These are phyloP conservation scores for Neofusicoccum laricinum DNA, from an alignment of 2,329 filamentous ascomycete species.

Conservation along the genomic window DNA sequence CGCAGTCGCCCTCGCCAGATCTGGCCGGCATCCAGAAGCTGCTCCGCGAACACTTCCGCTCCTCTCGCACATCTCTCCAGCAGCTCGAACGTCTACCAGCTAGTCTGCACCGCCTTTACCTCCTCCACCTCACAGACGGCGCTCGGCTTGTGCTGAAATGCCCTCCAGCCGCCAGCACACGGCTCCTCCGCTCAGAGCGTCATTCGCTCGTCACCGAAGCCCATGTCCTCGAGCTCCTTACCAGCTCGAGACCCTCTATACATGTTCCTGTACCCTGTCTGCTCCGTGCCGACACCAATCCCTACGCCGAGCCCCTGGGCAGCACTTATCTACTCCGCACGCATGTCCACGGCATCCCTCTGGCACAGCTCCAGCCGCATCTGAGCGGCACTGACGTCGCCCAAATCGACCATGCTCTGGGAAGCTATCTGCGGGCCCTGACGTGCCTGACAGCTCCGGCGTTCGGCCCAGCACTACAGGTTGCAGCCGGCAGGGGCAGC, in stretches of 20 bases:
- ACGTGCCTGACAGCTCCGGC: conserved; percentile 44
- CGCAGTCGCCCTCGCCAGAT: conserved; percentile 20
- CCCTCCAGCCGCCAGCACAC: conserved; percentile 35
- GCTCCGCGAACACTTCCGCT: conserved; percentile 30
- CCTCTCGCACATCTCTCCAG: conserved; percentile 30
- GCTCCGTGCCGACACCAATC: conserved; percentile 35
- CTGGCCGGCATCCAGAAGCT: conserved; percentile 34
- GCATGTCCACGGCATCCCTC: conserved; percentile 31
- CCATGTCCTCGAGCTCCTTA: conserved; percentile 32
- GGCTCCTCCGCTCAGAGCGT: conserved; percentile 44
- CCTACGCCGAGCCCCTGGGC: conserved; percentile 26
- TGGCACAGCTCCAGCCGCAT: conserved; percentile 29
- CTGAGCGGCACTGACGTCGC: conserved; percentile 36
- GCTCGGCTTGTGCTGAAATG: conserved; percentile 42
- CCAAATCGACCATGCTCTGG: conserved; percentile 40
- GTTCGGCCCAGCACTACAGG: conserved; percentile 52
- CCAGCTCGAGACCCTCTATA: background rate
- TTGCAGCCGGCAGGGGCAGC: conserved; percentile 45
- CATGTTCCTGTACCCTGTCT: conserved; percentile 37
- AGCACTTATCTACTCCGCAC: conserved; percentile 34
- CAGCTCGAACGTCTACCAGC: conserved; percentile 34
- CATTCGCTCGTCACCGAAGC: conserved; percentile 40
- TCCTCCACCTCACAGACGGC: conserved; percentile 39
- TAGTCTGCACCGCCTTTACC: conserved; percentile 40
- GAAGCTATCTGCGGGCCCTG: conserved; percentile 41